Base-by-base conservation (phyloP, 1,284 basidiomycete genomes). In the Erythrobasidium hasegawianum region DNA sequence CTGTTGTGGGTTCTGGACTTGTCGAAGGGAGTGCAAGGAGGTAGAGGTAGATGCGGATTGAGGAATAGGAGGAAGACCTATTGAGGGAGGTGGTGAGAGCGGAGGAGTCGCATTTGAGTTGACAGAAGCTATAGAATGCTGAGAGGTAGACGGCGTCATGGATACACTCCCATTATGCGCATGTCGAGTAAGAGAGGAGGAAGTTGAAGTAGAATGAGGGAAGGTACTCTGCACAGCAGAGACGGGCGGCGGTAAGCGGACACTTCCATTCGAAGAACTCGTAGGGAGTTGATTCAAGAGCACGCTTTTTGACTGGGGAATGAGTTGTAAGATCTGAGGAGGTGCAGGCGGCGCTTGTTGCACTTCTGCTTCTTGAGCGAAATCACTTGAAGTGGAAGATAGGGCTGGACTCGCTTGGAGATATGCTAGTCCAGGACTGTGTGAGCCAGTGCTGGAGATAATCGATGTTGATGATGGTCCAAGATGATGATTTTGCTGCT, bases 31-130 rank as follows among this genome's bases (percentile, higher is more conserved):
- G 14, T 33, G 14, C 9, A 65, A 22, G 20, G 62, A 65, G 11
- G 55, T n/a, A 7, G 53, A 24, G 2, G n/a, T n/a, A 24, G 62
- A 65, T 38, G 62, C 43, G 8, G 62, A 65, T 7, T 27, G n/a
- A 2, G 62, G 62, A 1, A 65, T n/a, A 33, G 62, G 62, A 13
- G 62, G 62, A 1, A 65, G 22, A 2, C 55, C 45, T 11, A 55
- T 55, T n/a, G 39, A 26, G 9, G 62, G 62, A 3, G 62, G 62
- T 1, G 62, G 62, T n/a, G 62, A 65, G 29, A 50, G 55, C 10
- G 62, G 62, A 13, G 62, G 62, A 64, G 52, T 54, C 20, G 20
- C 33, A 5, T 33, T 4, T 11, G 33, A 33, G 33, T 33, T 33
- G 4, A 33, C 5, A 33, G 43, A 47, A 14, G 43, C 4, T 5